Percentiles rank a stretch among this genome's conserved stretches.
Conservation (phyloP, 2,329 filamentous ascomycete genomes). For the Phialophora tarda region DNA sequence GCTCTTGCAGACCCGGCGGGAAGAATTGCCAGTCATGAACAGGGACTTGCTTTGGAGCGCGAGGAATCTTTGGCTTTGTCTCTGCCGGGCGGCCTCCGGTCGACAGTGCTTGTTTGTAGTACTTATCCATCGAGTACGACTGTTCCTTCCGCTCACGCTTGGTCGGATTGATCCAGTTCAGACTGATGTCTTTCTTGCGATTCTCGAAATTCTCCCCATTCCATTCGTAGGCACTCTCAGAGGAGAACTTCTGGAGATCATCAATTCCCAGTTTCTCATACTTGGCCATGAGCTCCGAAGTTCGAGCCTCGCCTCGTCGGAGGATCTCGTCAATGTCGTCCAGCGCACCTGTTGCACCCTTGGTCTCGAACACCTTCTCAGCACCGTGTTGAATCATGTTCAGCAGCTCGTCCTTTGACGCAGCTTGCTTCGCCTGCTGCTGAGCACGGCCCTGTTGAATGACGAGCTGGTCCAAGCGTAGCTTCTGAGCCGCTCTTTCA, state of each 20-base stretch:
- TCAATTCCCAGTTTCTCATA: slow-evolving; percentile 98
- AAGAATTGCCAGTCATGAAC: slow-evolving; percentile 99
- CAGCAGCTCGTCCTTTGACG: slow-evolving; percentile 93
- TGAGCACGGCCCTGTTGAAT: slow-evolving; percentile 97
- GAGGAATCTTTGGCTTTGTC: slow-evolving; percentile 91
- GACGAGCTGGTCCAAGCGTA: slow-evolving; percentile 93
- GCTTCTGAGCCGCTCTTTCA: slow-evolving; percentile 93
- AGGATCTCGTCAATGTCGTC: slow-evolving; percentile 91
- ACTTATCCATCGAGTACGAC: slow-evolving; percentile 98
- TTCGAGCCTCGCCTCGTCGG: slow-evolving; percentile 83
- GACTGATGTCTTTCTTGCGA: slow-evolving; percentile 86
- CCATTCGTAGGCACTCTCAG: slow-evolving; percentile 98
- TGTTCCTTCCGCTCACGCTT: slow-evolving; percentile 99
- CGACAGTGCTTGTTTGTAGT: slow-evolving; percentile 89
- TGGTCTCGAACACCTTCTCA: slow-evolving; percentile 85
- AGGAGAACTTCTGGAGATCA: slow-evolving; percentile 96
- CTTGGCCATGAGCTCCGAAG: slow-evolving; percentile 85
- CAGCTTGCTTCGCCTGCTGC: slow-evolving; percentile 84
- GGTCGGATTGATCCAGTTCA: slow-evolving; percentile 96
- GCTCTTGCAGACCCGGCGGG: slow-evolving; percentile 77
- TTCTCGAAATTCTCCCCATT: slow-evolving; percentile 95
- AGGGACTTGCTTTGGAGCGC: slow-evolving; percentile 87
- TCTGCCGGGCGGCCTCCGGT: slow-evolving; percentile 77
- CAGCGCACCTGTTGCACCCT: slow-evolving; percentile 67
- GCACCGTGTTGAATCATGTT: slow-evolving; percentile 99